Conservation (phyloP, 805 yeast genomes). For the Spathaspora hagerdaliae region DNA sequence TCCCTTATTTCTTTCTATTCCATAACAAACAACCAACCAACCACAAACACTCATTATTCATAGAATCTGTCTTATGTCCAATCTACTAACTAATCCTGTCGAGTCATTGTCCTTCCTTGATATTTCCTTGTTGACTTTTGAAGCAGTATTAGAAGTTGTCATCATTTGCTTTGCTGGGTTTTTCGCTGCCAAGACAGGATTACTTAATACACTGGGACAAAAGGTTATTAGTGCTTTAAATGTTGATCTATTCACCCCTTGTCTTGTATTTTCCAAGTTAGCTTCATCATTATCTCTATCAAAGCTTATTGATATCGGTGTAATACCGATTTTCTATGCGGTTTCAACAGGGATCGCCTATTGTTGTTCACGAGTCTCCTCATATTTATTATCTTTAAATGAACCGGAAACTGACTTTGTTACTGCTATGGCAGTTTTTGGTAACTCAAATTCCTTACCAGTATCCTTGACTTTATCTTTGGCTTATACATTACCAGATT, state of each 20-base stretch:
- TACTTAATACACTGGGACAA: slow-evolving; percentile 70
- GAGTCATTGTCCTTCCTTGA: slow-evolving; percentile 26
- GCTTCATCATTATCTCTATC: slow-evolving; percentile 64
- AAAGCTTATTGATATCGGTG: slow-evolving; percentile 73
- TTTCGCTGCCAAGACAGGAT: slow-evolving; percentile 71
- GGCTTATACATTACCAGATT: slow-evolving; percentile 69
- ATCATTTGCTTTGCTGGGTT: slow-evolving; percentile 83
- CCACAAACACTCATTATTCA: background rate
- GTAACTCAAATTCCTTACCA: slow-evolving; percentile 92
- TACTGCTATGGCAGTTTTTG: slow-evolving; percentile 95
- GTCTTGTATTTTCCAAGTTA: slow-evolving; percentile 82
- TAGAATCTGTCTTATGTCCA: background rate
- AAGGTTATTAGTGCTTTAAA: slow-evolving; percentile 72
- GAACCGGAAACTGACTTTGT: slow-evolving; percentile 83
- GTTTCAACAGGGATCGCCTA: slow-evolving; percentile 76
- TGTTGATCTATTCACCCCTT: slow-evolving; percentile 92
- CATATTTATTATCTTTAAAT: slow-evolving; percentile 54
- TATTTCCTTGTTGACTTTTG: slow-evolving; percentile 70
- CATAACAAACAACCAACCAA: background rate
- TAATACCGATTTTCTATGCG: slow-evolving; percentile 84
- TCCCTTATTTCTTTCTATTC: too few relatives aligned
- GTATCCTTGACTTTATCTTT: slow-evolving; percentile 83
- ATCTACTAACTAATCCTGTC: background rate
- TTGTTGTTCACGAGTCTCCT: slow-evolving; percentile 53
- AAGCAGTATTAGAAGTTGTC: slow-evolving; percentile 89